Percentiles rank a stretch among this genome's conserved stretches.
Conservation (phyloP, 2,329 filamentous ascomycete species). For the Nigrospora osmanthi region DNA sequence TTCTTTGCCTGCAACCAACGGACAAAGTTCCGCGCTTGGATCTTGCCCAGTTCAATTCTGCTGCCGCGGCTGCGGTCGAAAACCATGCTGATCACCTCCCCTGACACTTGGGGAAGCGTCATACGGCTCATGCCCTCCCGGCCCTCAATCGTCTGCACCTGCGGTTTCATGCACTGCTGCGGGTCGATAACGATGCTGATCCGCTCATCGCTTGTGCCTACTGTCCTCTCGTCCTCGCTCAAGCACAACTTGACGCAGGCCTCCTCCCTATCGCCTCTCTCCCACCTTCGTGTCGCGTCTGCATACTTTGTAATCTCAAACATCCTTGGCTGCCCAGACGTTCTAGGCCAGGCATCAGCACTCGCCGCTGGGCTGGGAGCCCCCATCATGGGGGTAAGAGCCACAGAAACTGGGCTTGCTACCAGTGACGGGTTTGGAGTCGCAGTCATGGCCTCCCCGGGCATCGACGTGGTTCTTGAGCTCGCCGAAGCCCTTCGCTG, state of each 20-base stretch:
- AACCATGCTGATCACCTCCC: constrained; percentile 3
- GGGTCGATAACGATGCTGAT: neutral
- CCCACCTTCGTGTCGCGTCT: neutral
- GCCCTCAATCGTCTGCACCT: neutral
- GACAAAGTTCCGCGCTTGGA: constrained; percentile 13
- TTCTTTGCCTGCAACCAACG: constrained; percentile 13
- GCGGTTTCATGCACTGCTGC: neutral
- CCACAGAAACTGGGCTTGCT: too few relatives aligned
- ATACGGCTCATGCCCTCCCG: neutral
- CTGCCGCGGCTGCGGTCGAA: constrained; percentile 11
- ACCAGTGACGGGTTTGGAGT: too few relatives aligned
- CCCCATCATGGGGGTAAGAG: too few relatives aligned
- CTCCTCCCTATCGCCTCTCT: neutral
- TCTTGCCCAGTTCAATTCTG: constrained; percentile 9
- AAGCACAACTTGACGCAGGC: neutral
- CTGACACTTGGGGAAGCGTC: neutral
- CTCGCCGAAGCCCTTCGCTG: too few relatives aligned
- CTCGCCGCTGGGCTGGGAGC: too few relatives aligned
- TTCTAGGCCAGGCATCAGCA: too few relatives aligned
- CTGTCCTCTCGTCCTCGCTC: neutral
- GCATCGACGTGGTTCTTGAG: too few relatives aligned
- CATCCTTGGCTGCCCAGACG: too few relatives aligned
- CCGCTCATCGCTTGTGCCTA: neutral
- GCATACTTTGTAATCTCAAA: too few relatives aligned
- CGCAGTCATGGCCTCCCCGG: too few relatives aligned